Conservation (phyloP, 1,284 basidiomycete species). For the Farysia itapuensis region DNA sequence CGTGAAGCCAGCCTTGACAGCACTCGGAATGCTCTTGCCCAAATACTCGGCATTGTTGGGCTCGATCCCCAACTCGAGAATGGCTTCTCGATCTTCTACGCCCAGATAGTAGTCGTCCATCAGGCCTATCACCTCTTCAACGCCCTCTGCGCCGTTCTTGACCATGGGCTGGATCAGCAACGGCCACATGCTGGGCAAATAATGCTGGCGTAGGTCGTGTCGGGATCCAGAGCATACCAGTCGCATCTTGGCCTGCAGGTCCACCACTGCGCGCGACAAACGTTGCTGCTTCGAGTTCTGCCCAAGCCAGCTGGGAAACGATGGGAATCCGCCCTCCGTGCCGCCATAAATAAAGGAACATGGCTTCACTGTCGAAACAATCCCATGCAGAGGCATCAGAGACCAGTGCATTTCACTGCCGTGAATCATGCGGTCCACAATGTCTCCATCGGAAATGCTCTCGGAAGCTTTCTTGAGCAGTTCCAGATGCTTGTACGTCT, state of each 20-base stretch:
- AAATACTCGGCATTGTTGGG: constrained; percentile 69
- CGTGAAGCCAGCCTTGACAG: constrained; percentile 83
- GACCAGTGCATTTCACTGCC: constrained; percentile 87
- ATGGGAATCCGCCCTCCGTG: constrained; percentile 40
- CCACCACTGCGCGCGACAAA: constrained; percentile 76
- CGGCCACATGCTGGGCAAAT: constrained; percentile 80
- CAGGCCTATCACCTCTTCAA: constrained; percentile 76
- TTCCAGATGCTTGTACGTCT: constrained; percentile 74
- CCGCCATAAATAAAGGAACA: constrained; percentile 47
- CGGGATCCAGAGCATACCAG: constrained; percentile 86
- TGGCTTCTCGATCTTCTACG: constrained; percentile 92
- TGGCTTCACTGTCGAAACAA: constrained; percentile 77
- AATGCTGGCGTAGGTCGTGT: constrained; percentile 83
- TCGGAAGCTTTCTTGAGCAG: constrained; percentile 75
- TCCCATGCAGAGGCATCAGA: constrained; percentile 88
- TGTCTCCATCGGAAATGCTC: constrained; percentile 89
- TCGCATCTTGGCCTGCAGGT: constrained; percentile 93
- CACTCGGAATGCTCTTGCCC: constrained; percentile 78
- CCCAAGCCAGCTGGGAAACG: constrained; percentile 68
- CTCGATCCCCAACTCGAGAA: constrained; percentile 88
- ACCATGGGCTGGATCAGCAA: constrained; percentile 78
- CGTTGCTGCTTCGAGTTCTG: constrained; percentile 93
- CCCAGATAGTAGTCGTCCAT: constrained; percentile 95
- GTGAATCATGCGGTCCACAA: constrained; percentile 92
- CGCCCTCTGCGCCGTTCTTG: constrained; percentile 64